These are phyloP conservation scores for Erysiphe neolycopersici DNA, from an alignment of 2,329 filamentous ascomycete species.

Conservation along the genomic window DNA sequence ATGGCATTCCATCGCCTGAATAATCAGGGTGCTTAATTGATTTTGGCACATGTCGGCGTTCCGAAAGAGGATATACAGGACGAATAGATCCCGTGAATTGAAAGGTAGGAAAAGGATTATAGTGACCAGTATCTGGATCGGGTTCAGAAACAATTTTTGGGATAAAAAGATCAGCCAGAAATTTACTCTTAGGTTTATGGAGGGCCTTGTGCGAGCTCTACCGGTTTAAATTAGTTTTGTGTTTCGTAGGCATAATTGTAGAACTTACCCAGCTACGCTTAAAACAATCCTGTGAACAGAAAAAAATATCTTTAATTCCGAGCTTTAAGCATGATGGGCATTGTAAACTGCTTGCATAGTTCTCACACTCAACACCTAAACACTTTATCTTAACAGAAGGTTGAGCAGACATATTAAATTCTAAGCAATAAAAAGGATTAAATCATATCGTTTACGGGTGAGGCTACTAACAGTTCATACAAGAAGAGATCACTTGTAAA, in stretches of 20 bases:
- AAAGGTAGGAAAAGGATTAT: constrained; percentile 80
- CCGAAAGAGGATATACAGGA: constrained; percentile 66
- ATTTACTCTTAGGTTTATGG: constrained; percentile 57
- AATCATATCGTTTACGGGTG: too few species aligned
- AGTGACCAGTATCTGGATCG: constrained; percentile 68
- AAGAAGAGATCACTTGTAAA: too few species aligned
- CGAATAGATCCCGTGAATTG: constrained; percentile 56
- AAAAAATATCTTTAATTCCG: constrained; percentile 69
- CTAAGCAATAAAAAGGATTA: too few species aligned
- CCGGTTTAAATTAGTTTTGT: background rate
- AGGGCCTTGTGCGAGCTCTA: constrained; percentile 59
- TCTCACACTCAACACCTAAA: constrained; percentile 56
- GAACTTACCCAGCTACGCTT: constrained; percentile 82
- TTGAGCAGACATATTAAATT: background rate
- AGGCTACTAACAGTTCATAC: too few species aligned
- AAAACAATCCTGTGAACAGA: constrained; percentile 97
- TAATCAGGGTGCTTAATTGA: constrained; percentile 71
- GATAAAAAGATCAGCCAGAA: constrained; percentile 46
- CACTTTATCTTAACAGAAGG: constrained; percentile 36
- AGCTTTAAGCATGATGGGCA: constrained; percentile 89
- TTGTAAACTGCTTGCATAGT: constrained; percentile 63
- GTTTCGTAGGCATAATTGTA: background rate
- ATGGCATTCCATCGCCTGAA: constrained; percentile 53
- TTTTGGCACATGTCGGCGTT: constrained; percentile 45
- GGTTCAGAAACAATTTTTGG: constrained; percentile 74